phyloP scores from a whole-genome alignment of 441 rosid species.

The Mallotus repandus region DNA sequence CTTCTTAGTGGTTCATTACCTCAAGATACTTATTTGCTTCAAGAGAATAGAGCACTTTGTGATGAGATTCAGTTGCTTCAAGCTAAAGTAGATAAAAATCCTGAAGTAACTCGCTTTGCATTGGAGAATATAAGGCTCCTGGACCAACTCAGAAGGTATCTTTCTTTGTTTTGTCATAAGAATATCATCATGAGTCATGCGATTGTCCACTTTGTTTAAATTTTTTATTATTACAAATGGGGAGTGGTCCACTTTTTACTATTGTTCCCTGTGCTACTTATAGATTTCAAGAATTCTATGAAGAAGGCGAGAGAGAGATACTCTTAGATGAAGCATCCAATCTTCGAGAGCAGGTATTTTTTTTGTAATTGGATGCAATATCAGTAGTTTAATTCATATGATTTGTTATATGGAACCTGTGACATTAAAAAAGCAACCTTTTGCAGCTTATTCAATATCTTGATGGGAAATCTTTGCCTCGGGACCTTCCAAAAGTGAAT shows the following conservation, averaged over 20 bases:
- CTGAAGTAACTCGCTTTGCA: constrained; percentile 98
- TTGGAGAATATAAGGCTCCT: constrained; percentile 90
- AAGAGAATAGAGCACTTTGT: constrained; percentile 67
- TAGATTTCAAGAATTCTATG: constrained; percentile 96
- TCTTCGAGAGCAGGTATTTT: constrained; percentile 75
- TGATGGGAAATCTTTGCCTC: constrained; percentile 50
- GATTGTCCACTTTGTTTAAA: background rate
- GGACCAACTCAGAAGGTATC: constrained; percentile 88
- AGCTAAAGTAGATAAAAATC: constrained; percentile 88
- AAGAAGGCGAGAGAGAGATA: constrained; percentile 95
- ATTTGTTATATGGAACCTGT: constrained; percentile 23
- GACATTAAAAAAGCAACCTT: constrained; percentile 20
- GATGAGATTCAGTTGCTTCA: constrained; percentile 93
- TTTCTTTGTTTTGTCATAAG: constrained; percentile 19
- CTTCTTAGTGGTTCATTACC: constrained; percentile 63
- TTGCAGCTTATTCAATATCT: constrained; percentile 69
- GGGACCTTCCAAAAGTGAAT: constrained; percentile 34
- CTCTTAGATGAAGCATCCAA: constrained; percentile 70
- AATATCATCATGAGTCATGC: constrained; percentile 4
- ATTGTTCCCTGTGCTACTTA: constrained; percentile 23
- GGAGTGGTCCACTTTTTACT: constrained; percentile 14
- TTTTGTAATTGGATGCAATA: constrained; percentile 14
- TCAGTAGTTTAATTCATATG: constrained; percentile 13
- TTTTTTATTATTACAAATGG: no score
- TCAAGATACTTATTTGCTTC: constrained; percentile 62